Percentiles rank a stretch among this genome's conserved stretches.
Evolutionary conservation across 306 rosid species (phyloP).

Genomic region (apple (Malus domestica)): ASM211411v1 NC_041802.1:22459001-22459500

Average conservation of each 20-base stretch:
- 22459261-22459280: constrained; percentile 16
- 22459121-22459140: constrained; percentile 98
- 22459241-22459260: constrained; percentile 3
- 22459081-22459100: not conserved
- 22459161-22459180: constrained; percentile 84
- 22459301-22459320: constrained; percentile 55
- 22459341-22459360: not conserved
- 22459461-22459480: not conserved
- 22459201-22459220: constrained; percentile 45
- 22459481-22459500: not conserved
- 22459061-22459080: not conserved
- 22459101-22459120: constrained; percentile 72
- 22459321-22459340: constrained; percentile 47
- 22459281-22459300: constrained; percentile 73
- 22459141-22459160: constrained; percentile 73
- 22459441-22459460: not conserved
- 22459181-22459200: constrained; percentile 73
- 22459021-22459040: not conserved
- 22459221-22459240: not conserved
- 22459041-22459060: not conserved
- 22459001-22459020: not conserved
- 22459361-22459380: not conserved
- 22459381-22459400: not conserved
- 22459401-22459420: not conserved
- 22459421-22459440: not conserved